Evolutionary conservation across 2,329 filamentous ascomycete species (phyloP).

Genomic region (Nemania sp.): DNA sequence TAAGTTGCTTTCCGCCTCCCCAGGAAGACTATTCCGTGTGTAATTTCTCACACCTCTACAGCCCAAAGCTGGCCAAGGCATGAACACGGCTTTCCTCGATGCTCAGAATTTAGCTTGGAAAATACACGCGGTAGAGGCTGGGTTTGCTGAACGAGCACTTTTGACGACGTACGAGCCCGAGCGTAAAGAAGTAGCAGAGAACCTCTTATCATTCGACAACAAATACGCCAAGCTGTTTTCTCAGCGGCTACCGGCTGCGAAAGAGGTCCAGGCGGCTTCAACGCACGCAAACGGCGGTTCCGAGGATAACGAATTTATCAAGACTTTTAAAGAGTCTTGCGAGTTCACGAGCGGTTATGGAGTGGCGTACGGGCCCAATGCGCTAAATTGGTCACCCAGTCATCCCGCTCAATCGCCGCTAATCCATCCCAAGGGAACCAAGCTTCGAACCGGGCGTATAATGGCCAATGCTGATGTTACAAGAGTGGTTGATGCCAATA

Average conservation of each 20-base stretch:
- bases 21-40: not conserved
- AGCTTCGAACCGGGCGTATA: constrained; percentile 72
- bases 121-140: constrained; percentile 84
- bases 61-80: constrained; percentile 78
- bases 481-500: constrained; percentile 83
- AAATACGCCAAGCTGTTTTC: constrained; percentile 91
- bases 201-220: constrained; percentile 82
- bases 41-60: constrained; percentile 47
- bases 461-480: constrained; percentile 82
- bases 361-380: constrained; percentile 80
- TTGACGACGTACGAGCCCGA: constrained; percentile 86
- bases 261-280: constrained; percentile 71
- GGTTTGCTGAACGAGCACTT: constrained; percentile 74
- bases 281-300: constrained; percentile 37
- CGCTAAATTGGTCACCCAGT: constrained; percentile 77
- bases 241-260: constrained; percentile 70
- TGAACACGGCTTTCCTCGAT: constrained; percentile 80
- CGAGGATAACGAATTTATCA: constrained; percentile 79
- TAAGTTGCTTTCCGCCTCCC: constrained; percentile 43
- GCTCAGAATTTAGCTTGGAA: constrained; percentile 95
- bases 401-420: constrained; percentile 73
- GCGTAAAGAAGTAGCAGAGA: constrained; percentile 82
- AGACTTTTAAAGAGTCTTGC: constrained; percentile 87
- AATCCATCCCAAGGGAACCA: constrained; percentile 67
- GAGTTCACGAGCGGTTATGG: constrained; percentile 94